Percentiles rank a stretch among this genome's conserved stretches.
Evolutionary conservation across 2,329 filamentous ascomycete genomes (phyloP).

Genomic region (Reticulascus tulasneorum): DNA sequence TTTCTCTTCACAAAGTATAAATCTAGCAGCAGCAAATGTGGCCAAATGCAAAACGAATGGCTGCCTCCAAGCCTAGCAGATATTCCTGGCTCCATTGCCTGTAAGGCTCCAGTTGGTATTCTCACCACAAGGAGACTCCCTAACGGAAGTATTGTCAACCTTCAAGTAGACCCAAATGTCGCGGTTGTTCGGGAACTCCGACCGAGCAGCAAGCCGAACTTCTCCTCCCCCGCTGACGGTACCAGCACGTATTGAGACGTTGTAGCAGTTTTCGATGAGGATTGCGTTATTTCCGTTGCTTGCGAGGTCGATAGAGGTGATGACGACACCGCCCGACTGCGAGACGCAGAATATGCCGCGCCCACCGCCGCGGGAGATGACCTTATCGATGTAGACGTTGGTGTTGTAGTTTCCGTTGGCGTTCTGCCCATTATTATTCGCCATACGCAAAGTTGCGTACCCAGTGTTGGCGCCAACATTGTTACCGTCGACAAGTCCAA

Average conservation of each 20-base stretch:
- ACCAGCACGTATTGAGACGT: constrained; percentile 45
- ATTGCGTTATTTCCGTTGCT: constrained; percentile 53
- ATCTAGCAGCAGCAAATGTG: too few species aligned
- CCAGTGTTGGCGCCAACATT: constrained; percentile 50
- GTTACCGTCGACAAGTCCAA: constrained; percentile 52
- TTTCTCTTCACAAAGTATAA: too few species aligned
- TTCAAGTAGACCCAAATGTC: constrained; percentile 45
- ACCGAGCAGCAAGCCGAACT: constrained; percentile 47
- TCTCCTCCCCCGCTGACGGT: constrained; percentile 52
- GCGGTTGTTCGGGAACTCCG: constrained; percentile 49
- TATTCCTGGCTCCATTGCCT: constrained; percentile 36
- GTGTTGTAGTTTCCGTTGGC: constrained; percentile 45
- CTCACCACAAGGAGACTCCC: constrained; percentile 50
- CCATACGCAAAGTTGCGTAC: constrained; percentile 54
- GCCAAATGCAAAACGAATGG: too few species aligned
- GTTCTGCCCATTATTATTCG: constrained; percentile 50
- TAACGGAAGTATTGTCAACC: constrained; percentile 47
- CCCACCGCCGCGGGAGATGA: constrained; percentile 52
- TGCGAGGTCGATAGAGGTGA: constrained; percentile 44
- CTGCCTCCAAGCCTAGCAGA: constrained; percentile 33
- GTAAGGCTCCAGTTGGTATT: constrained; percentile 48
- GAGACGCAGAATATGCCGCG: constrained; percentile 57
- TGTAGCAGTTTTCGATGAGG: constrained; percentile 58
- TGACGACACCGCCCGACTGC: constrained; percentile 49
- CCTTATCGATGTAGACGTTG: constrained; percentile 49